These are phyloP conservation scores for Rhododendron williamsianum DNA, from an alignment of 148 eudicot genomes.

Conservation along the genomic window DNA sequence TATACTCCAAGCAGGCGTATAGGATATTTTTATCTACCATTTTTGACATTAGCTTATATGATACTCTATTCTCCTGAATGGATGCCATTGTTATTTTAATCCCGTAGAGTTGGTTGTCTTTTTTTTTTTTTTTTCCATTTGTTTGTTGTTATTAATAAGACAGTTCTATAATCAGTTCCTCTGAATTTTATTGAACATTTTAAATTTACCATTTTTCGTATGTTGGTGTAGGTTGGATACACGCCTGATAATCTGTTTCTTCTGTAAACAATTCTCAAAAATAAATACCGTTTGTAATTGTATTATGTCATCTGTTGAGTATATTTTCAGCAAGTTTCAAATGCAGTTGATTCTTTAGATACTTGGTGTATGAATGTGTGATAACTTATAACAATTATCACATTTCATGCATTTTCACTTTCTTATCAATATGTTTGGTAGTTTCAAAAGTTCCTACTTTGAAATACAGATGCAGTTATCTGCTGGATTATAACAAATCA, in stretches of 20 bases:
- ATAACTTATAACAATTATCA: neutral
- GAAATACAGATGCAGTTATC: neutral
- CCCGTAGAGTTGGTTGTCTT: neutral
- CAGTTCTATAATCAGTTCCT: neutral
- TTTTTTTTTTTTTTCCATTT: neutral
- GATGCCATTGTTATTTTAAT: no score
- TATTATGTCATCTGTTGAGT: neutral
- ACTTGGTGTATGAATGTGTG: neutral
- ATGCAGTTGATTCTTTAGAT: neutral
- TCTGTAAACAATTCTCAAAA: conserved; percentile 50
- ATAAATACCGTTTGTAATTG: neutral
- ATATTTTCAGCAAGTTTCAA: neutral
- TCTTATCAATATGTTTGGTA: neutral
- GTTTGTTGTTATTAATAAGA: neutral
- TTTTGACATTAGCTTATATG: neutral
- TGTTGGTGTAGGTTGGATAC: conserved; percentile 74
- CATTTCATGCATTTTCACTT: neutral
- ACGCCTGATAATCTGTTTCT: conserved; percentile 90
- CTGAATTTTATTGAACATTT: neutral
- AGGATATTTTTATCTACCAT: neutral
- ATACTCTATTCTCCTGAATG: neutral
- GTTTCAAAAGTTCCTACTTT: neutral
- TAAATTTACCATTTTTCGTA: neutral
- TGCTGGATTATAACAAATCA: conserved; percentile 2
- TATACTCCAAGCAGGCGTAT: conserved; percentile 88